phyloP scores from a whole-genome alignment of 2,329 filamentous ascomycete species.

The Ilyonectria robusta region DNA sequence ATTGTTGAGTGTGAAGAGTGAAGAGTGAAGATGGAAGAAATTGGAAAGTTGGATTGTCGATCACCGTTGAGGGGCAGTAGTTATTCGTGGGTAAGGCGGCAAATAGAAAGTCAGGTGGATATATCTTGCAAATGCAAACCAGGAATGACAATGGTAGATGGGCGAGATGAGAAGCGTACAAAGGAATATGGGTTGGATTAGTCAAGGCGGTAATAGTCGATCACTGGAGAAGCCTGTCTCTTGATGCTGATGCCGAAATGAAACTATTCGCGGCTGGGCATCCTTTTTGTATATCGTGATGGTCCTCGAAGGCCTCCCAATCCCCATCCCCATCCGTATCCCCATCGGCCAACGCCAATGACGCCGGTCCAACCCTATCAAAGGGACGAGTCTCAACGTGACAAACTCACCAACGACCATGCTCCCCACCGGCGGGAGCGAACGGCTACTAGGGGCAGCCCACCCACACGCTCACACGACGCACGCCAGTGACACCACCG shows the following conservation, averaged over 20 bases:
- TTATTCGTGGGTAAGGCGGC: neutral
- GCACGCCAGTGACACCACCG: constrained; percentile 10
- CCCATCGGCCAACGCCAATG: constrained; percentile 31
- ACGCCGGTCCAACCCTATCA: constrained; percentile 34
- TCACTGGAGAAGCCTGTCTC: constrained; percentile 46
- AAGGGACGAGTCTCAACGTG: constrained; percentile 42
- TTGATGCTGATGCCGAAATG: constrained; percentile 37
- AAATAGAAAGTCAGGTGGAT: constrained; percentile 3
- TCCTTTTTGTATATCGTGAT: constrained; percentile 51
- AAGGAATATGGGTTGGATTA: constrained; percentile 15
- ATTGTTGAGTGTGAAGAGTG: constrained; percentile 33
- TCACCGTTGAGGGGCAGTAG: neutral
- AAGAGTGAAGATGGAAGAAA: neutral
- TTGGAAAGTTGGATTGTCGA: neutral
- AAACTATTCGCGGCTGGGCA: constrained; percentile 38
- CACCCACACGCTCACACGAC: constrained; percentile 29
- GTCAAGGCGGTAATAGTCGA: constrained; percentile 10
- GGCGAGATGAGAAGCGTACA: constrained; percentile 5
- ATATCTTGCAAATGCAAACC: neutral
- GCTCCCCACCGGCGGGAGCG: constrained; percentile 46
- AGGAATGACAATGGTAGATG: neutral
- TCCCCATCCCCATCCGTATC: constrained; percentile 38
- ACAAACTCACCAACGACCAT: constrained; percentile 32
- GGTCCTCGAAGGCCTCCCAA: constrained; percentile 47
- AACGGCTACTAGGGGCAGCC: constrained; percentile 45